These are phyloP conservation scores for Populus tremula DNA, from an alignment of 345 rosid species.

Conservation along the genomic window DNA sequence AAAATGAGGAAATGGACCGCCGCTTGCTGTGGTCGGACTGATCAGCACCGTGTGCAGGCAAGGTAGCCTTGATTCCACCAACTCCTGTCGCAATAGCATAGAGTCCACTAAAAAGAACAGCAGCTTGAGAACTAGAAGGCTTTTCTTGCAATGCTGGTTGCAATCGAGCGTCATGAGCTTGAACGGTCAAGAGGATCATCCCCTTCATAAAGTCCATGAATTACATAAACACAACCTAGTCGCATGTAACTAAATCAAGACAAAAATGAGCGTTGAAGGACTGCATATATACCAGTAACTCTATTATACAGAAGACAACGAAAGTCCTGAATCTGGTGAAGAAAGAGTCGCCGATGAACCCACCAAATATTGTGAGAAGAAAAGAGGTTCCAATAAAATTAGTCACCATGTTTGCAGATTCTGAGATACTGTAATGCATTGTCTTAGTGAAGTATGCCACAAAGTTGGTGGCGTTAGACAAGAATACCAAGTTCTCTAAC, in stretches of 20 bases:
- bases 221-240: not conserved
- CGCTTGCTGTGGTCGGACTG: constrained; percentile 42
- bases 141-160: constrained; percentile 32
- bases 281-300: constrained; percentile 38
- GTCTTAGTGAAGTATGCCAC: constrained; percentile 41
- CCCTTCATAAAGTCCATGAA: constrained; percentile 31
- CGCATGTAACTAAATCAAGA: no score
- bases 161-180: constrained; percentile 40
- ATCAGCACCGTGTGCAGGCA: constrained; percentile 70
- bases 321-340: constrained; percentile 48
- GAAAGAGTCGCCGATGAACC: constrained; percentile 56
- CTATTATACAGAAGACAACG: constrained; percentile 37
- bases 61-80: constrained; percentile 58
- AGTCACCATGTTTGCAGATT: constrained; percentile 58
- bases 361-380: constrained; percentile 57
- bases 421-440: constrained; percentile 51
- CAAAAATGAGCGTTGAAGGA: not conserved
- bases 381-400: constrained; percentile 68
- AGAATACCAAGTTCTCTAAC: constrained; percentile 64
- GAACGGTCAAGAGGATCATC: constrained; percentile 46
- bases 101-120: constrained; percentile 43
- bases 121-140: constrained; percentile 35
- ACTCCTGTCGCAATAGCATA: constrained; percentile 52
- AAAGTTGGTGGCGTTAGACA: constrained; percentile 48
- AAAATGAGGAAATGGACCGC: constrained; percentile 42